These are phyloP conservation scores for Candida tammaniensis DNA, from an alignment of 805 yeast genomes.

Conservation along the genomic window DNA sequence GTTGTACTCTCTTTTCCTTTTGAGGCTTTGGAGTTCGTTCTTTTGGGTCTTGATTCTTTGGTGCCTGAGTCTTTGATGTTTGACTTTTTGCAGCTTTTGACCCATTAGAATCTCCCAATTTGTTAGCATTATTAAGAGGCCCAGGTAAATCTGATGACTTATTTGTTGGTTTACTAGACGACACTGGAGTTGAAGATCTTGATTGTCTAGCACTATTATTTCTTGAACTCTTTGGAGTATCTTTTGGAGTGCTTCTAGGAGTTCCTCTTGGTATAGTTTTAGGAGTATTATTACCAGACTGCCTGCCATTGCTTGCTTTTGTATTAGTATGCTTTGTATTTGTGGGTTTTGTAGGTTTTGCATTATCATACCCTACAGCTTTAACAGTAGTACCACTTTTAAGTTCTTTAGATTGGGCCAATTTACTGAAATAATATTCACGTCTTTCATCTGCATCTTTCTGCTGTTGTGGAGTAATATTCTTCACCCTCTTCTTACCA, in stretches of 20 bases:
- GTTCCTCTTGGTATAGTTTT: neutral
- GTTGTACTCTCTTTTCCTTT: no score
- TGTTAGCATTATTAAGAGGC: no score
- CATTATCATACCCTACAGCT: slow-evolving; percentile 33
- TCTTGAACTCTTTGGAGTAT: slow-evolving; percentile 5
- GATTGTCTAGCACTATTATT: slow-evolving; percentile 10
- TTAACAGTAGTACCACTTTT: slow-evolving; percentile 38
- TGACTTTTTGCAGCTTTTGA: no score
- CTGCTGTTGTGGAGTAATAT: slow-evolving; percentile 9
- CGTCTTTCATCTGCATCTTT: slow-evolving; percentile 29
- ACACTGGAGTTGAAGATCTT: slow-evolving; percentile 9
- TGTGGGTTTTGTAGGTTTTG: neutral
- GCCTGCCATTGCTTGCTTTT: slow-evolving; percentile 1
- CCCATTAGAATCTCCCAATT: no score
- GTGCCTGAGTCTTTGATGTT: no score
- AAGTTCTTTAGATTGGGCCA: slow-evolving; percentile 27
- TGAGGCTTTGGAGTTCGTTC: no score
- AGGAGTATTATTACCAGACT: slow-evolving; percentile 3
- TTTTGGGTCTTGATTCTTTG: no score
- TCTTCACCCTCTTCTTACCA: slow-evolving; percentile 15
- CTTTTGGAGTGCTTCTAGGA: neutral
- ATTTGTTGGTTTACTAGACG: neutral
- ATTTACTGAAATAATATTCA: slow-evolving; percentile 34
- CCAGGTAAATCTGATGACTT: no score
- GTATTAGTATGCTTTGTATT: slow-evolving; percentile 4